Evolutionary conservation across 768 basidiomycete species (phyloP), one percentile per base, ranked within the genome.

Genomic region (Podaxis pistillaris): DNA sequence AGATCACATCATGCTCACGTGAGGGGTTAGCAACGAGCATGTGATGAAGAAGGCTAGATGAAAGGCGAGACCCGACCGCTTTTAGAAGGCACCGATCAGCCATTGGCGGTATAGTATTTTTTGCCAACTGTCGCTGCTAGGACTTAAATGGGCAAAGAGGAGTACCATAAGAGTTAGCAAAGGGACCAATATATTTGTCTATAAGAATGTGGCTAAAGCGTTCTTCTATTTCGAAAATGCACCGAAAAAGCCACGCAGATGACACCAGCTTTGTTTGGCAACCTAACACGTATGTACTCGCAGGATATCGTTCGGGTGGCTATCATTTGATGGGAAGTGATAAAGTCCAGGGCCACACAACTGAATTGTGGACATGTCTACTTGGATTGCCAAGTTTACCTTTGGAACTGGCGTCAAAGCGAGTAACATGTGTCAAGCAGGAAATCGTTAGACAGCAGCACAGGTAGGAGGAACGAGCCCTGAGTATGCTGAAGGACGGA

Each of bases 1-100:
- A 19, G 60, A 55, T 55, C 44, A n/a, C 30, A 47, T 49, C 49
- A 37, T 17, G 36, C 1, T 46, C 55, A 62, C 49, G 61, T 62
- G 55, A 56, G 8, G 26, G 17, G 36, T 24, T 56, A 24, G 49
- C 62, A 63, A 63, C 49, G n/a, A 30, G 26, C 46, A 58, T 63
- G 55, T 57, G 62, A 63, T 47, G 64, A 63, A 56, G 67, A 69
- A 46, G 37, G 44, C 66, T 65, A 36, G 63, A 64, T 51, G 61
- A 28, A 33, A 37, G 24, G 46, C 30, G 57, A 49, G 46, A 58
- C 19, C 6, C 33, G 24, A 7, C 46, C 56, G 15, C 17, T 60
- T 52, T 19, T 58, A 30, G 49, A 59, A 36, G 33, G 56, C 2
- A 57, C 56, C 56, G 56, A 50, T 59, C 47, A 37, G 37, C 19